These are phyloP conservation scores for Wickerhamomyces alni DNA, from an alignment of 805 yeast species.

Conservation along the genomic window DNA sequence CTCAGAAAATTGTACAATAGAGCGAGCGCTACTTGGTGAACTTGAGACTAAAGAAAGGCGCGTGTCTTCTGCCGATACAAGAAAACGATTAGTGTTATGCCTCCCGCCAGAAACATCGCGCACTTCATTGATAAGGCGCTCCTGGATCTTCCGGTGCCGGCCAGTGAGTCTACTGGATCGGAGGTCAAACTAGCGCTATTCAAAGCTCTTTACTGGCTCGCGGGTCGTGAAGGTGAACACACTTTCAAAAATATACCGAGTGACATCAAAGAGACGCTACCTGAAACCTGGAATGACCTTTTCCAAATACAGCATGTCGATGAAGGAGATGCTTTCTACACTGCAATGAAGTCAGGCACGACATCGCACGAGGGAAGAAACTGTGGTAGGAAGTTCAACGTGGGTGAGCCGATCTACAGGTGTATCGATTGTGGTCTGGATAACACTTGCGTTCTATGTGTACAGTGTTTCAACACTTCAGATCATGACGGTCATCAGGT, in stretches of 20 bases:
- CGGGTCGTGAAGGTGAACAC: constrained; percentile 33
- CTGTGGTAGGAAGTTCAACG: constrained; percentile 58
- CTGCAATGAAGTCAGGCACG: neutral
- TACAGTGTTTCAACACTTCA: constrained; percentile 60
- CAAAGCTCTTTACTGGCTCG: constrained; percentile 22
- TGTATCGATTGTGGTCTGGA: constrained; percentile 76
- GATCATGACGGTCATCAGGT: constrained; percentile 69
- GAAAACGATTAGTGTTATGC: no score
- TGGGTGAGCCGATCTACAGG: constrained; percentile 63
- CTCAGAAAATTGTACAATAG: no score
- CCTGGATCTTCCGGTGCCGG: no score
- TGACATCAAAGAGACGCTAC: constrained; percentile 1
- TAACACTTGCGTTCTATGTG: constrained; percentile 73
- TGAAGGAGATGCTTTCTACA: neutral
- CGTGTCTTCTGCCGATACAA: no score
- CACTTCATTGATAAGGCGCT: neutral
- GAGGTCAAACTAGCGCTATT: neutral
- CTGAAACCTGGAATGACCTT: constrained; percentile 4
- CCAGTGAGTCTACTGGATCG: no score
- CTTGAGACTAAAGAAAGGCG: no score
- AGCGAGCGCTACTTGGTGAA: no score
- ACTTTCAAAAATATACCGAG: constrained; percentile 31
- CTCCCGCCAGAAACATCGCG: no score
- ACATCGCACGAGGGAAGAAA: constrained; percentile 48
- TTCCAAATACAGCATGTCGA: neutral